Percentiles rank a stretch among this genome's conserved stretches.
phyloP scores from a whole-genome alignment of 257 asterid species.

The Fraxinus americana region DNA sequence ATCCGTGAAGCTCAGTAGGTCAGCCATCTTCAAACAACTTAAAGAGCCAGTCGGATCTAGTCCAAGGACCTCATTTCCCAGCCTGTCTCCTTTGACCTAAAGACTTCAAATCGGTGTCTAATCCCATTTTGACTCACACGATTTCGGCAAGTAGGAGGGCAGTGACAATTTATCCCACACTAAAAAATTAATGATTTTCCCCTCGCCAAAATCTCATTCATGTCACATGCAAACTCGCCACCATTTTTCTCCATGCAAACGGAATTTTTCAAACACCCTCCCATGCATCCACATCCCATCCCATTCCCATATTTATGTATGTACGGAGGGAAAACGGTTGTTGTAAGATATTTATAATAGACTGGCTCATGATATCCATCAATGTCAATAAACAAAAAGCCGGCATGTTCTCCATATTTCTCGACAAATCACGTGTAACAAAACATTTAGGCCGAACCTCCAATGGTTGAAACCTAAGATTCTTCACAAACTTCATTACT shows the following conservation, averaged over 20 bases:
- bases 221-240: conserved; percentile 65
- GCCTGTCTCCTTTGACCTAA: conserved; percentile 81
- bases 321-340: conserved; percentile 52
- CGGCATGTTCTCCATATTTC: conserved; percentile 57
- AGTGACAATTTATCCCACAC: conserved; percentile 73
- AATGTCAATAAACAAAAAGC: conserved; percentile 63
- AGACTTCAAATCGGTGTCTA: conserved; percentile 68
- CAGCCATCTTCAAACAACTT: too few species aligned
- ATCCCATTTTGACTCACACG: conserved; percentile 77
- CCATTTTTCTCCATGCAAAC: conserved; percentile 52
- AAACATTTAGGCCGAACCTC: conserved; percentile 61
- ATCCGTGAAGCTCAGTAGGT: too few species aligned
- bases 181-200: conserved; percentile 72
- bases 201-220: conserved; percentile 55
- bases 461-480: conserved; percentile 50
- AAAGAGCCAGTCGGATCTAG: too few species aligned
- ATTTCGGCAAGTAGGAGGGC: conserved; percentile 65
- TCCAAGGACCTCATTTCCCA: conserved; percentile 58
- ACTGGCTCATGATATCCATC: conserved; percentile 62
- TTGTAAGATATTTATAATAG: conserved; percentile 49
- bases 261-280: conserved; percentile 56
- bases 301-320: conserved; percentile 28
- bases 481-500: conserved; percentile 49
- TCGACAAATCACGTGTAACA: conserved; percentile 60
- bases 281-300: conserved; percentile 61